Evolutionary conservation across 129 eudicot genomes (phyloP), one percentile per base, ranked within the genome.

Genomic region (Saussurea involucrata): DNA sequence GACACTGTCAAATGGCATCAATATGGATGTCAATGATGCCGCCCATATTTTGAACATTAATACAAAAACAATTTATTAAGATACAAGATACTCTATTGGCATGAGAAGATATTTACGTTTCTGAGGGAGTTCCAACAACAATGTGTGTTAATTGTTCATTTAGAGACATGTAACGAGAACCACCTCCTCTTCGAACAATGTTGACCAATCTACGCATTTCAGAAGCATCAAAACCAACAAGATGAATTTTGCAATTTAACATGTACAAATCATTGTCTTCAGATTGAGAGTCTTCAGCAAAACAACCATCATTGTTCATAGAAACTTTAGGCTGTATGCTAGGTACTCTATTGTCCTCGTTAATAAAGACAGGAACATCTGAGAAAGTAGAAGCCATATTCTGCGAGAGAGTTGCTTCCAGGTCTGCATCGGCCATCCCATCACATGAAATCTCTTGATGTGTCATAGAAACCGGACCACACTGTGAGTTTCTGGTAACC

Each of bases 151-250:
- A 80, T 21, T 89, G 91, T 68, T 95, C 97, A 80, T 81, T 85
- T 67, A 88, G 83, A 31, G 86, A 83, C 94, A 90, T 85, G 73
- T 89, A 89, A 58, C 97, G 96, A n/a, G 99, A 95, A 29, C 97
- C 99, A 74, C 96, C 92, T 74, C 99, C 99, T 85, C 83, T 87
- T 22, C 97, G 88, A 58, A 92, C 89, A 88, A 92, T 87, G 86
- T 80, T 88, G 78, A 95, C 97, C 80, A 92, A 85, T 76, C 79
- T 88, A 32, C 97, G 88, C 82, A 86, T 76, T 80, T 88, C 92
- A 72, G 90, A 76, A 76, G 87, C 91, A 78, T 85, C 86, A 66
- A 95, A 95, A 68, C 99, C 97, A 73, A 89, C 92, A 79, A 95
- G 83, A 40, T 75, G 81, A 71, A 95, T 88, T 87, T 85, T 89